A percentile compares a stretch with the other conserved stretches of the same genome.
These are phyloP conservation scores for Aspergillus fumigatiaffinis DNA, from an alignment of 2,329 filamentous ascomycete genomes.

Conservation along the genomic window DNA sequence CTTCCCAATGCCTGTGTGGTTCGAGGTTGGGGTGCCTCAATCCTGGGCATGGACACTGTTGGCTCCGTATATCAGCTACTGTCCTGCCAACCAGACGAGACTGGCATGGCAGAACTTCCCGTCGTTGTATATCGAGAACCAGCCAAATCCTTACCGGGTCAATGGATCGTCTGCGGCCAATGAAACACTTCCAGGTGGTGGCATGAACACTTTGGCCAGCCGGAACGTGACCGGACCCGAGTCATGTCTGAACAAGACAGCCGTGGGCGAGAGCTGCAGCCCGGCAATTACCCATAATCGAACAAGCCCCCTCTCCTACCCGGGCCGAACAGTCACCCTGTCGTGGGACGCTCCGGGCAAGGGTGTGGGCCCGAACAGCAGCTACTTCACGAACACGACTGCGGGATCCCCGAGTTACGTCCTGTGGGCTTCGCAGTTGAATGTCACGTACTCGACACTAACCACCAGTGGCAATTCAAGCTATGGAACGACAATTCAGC, in stretches of 20 bases:
- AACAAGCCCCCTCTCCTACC: conserved; percentile 66
- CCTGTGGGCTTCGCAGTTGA: conserved; percentile 73
- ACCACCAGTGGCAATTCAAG: conserved; percentile 49
- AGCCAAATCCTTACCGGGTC: conserved; percentile 68
- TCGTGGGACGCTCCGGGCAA: conserved; percentile 68
- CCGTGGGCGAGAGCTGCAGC: conserved; percentile 49
- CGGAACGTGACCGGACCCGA: conserved; percentile 43
- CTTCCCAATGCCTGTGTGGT: conserved; percentile 80
- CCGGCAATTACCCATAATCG: conserved; percentile 67
- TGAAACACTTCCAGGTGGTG: conserved; percentile 51
- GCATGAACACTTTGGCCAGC: conserved; percentile 30
- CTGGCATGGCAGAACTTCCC: conserved; percentile 85
- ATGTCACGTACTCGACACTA: conserved; percentile 66
- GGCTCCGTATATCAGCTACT: conserved; percentile 75
- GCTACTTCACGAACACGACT: conserved; percentile 63
- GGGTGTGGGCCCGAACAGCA: conserved; percentile 73
- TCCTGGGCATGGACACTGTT: conserved; percentile 81
- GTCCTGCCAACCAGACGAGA: conserved; percentile 68
- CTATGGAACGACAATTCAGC: conserved; percentile 67
- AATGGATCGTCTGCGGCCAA: conserved; percentile 60
- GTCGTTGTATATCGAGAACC: conserved; percentile 65
- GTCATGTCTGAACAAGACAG: conserved; percentile 56
- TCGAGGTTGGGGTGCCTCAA: conserved; percentile 73
- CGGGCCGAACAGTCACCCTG: conserved; percentile 68
- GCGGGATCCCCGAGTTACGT: conserved; percentile 63